These are phyloP conservation scores for Penicillium verhagenii DNA, from an alignment of 495 filamentous ascomycete genomes.

Conservation along the genomic window DNA sequence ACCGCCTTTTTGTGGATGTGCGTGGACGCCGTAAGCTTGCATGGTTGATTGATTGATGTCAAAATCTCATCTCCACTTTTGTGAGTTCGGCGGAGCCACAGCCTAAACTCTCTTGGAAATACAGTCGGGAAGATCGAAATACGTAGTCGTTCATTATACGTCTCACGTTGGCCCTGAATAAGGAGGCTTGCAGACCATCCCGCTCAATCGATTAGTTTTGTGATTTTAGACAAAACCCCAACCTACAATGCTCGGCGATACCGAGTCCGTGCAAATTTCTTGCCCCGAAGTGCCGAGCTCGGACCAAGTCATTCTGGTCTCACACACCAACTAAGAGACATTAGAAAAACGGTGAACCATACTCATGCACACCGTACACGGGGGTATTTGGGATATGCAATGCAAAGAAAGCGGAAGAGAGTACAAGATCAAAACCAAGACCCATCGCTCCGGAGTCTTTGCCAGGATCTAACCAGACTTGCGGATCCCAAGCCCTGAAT, in stretches of 20 bases:
- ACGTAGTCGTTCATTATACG: neutral
- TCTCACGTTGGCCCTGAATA: neutral
- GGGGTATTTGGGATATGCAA: neutral
- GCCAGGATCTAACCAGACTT: neutral
- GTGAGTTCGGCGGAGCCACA: neutral
- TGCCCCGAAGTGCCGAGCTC: neutral
- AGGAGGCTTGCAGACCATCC: neutral
- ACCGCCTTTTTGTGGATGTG: neutral
- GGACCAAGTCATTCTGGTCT: no score
- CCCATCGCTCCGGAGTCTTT: neutral
- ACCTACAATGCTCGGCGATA: neutral
- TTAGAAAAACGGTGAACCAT: no score
- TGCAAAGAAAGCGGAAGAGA: neutral
- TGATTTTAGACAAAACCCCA: neutral
- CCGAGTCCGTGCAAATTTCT: neutral
- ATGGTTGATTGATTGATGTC: neutral
- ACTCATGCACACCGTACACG: neutral
- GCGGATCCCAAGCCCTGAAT: slow-evolving; percentile 9
- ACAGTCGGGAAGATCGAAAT: neutral
- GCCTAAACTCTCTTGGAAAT: neutral
- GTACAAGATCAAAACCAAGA: no score
- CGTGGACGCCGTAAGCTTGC: neutral
- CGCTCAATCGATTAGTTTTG: neutral
- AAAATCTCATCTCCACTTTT: neutral
- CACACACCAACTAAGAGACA: no score